phyloP scores from a whole-genome alignment of 345 rosid species.

The Microcos paniculata region DNA sequence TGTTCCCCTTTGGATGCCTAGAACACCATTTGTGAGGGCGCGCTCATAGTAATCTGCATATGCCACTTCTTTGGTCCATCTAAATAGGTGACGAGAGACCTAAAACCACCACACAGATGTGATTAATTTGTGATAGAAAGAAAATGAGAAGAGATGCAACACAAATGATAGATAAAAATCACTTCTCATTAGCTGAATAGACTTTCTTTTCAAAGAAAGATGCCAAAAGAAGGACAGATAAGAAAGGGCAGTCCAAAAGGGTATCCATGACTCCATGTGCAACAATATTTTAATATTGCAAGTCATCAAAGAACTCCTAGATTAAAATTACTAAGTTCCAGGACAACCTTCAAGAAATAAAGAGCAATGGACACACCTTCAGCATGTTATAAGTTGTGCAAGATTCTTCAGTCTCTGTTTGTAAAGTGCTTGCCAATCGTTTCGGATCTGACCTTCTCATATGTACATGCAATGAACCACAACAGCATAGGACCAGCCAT shows the following conservation, averaged over 20 bases:
- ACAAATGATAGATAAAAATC: neutral
- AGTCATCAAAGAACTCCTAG: neutral
- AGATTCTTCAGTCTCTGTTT: conserved; percentile 80
- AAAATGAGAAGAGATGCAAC: neutral
- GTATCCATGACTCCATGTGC: neutral
- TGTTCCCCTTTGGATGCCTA: conserved; percentile 84
- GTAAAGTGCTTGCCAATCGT: conserved; percentile 63
- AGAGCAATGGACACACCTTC: conserved; percentile 44
- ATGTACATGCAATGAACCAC: conserved; percentile 14
- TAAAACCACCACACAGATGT: conserved; percentile 16
- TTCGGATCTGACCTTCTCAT: conserved; percentile 72
- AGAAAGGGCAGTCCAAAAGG: neutral
- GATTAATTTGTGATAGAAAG: neutral
- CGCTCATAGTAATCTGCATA: conserved; percentile 97
- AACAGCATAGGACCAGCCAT: conserved; percentile 1
- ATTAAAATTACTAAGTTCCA: neutral
- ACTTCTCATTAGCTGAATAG: neutral
- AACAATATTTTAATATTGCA: neutral
- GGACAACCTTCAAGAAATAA: neutral
- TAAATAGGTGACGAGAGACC: conserved; percentile 87
- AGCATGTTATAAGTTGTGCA: conserved; percentile 97
- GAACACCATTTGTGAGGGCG: conserved; percentile 84
- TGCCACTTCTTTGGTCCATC: conserved; percentile 87
- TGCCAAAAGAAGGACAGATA: neutral
- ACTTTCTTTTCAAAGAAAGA: neutral